These are phyloP conservation scores for Hymenotorrendiella dingleyae DNA, from an alignment of 2,329 filamentous ascomycete species.

Conservation along the genomic window DNA sequence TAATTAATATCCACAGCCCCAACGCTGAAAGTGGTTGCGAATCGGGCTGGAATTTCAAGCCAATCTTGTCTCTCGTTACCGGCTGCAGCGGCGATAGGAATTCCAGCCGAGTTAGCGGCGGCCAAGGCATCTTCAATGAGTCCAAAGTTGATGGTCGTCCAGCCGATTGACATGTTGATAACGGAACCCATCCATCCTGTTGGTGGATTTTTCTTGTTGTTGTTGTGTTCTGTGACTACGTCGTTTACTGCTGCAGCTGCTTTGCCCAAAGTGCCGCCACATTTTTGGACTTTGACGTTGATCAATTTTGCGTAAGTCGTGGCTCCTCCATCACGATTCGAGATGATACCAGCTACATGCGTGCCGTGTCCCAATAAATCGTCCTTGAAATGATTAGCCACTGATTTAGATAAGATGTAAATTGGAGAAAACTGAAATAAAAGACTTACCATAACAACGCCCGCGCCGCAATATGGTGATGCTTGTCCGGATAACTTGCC, in stretches of 20 bases:
- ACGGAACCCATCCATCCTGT: conserved; percentile 1
- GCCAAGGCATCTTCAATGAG: neutral
- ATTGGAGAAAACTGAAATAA: neutral
- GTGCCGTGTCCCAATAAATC: neutral
- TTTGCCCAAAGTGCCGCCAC: neutral
- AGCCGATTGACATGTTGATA: conserved; percentile 4
- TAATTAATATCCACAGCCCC: conserved; percentile 3
- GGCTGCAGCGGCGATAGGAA: conserved; percentile 1
- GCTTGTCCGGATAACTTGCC: neutral
- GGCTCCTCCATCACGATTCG: neutral
- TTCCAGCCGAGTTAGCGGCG: neutral
- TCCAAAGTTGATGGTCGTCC: neutral
- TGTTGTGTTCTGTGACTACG: neutral
- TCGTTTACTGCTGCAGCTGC: conserved; percentile 1
- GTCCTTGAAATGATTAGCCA: neutral
- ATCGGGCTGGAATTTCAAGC: neutral
- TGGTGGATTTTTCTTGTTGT: neutral
- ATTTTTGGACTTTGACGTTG: conserved; percentile 3
- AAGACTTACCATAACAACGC: conserved; percentile 1
- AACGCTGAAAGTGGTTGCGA: neutral
- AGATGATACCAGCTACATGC: conserved; percentile 1
- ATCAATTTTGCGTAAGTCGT: neutral
- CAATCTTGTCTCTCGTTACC: neutral
- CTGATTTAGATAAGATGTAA: neutral
- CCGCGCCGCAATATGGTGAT: neutral